These are phyloP conservation scores for Russula sp. DNA, from an alignment of 768 basidiomycete species.

Conservation along the genomic window DNA sequence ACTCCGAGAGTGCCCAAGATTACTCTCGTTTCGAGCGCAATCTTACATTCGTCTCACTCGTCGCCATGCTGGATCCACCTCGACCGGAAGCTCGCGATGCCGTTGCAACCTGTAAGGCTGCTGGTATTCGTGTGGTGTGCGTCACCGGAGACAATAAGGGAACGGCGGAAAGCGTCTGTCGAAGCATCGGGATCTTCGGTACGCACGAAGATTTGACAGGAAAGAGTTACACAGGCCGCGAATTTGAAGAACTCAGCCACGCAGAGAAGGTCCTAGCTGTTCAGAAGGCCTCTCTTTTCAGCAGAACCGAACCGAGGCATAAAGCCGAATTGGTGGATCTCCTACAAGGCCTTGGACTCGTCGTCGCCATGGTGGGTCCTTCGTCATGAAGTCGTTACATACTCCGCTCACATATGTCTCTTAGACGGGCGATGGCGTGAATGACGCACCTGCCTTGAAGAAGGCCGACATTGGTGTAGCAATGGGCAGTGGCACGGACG, in stretches of 20 bases:
- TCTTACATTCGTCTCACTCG: constrained; percentile 90
- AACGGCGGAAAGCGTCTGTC: constrained; percentile 95
- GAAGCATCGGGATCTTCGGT: constrained; percentile 91
- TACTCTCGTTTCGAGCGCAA: constrained; percentile 89
- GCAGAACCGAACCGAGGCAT: constrained; percentile 90
- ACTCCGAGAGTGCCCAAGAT: constrained; percentile 68
- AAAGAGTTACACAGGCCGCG: constrained; percentile 92
- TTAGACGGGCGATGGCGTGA: constrained; percentile 95
- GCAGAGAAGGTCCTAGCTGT: constrained; percentile 85
- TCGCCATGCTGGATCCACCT: constrained; percentile 97
- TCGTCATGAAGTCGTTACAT: constrained; percentile 19
- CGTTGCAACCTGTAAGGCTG: constrained; percentile 83
- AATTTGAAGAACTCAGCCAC: constrained; percentile 75
- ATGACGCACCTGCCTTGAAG: constrained; percentile 95
- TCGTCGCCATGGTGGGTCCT: constrained; percentile 81
- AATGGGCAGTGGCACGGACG: constrained; percentile 98
- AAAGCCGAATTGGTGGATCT: constrained; percentile 94
- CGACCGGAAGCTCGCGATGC: constrained; percentile 87
- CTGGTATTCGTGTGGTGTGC: constrained; percentile 93
- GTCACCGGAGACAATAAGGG: constrained; percentile 98
- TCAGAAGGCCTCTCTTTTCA: constrained; percentile 83
- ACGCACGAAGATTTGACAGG: constrained; percentile 84
- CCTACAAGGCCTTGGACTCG: constrained; percentile 83
- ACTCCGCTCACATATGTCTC: constrained; percentile 15
- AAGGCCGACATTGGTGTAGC: constrained; percentile 98